These are phyloP conservation scores for Mortierella antarctica DNA, from an alignment of 192 early-diverging fungal species.

Conservation along the genomic window DNA sequence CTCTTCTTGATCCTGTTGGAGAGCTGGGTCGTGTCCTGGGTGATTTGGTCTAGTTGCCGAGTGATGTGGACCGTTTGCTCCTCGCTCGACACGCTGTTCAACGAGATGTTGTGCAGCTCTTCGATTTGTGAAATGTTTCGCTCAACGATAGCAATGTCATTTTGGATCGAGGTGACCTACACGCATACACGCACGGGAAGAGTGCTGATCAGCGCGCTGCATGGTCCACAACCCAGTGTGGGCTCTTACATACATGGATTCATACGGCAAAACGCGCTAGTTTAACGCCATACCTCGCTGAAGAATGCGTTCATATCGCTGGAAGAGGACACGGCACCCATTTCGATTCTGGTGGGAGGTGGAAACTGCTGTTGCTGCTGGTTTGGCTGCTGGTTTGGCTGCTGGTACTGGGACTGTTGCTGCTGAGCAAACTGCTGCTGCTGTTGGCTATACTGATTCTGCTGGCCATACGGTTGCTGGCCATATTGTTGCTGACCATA, in stretches of 20 bases:
- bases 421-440: conserved; percentile 49
- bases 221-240: neutral
- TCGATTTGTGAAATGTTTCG: conserved; percentile 51
- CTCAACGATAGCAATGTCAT: conserved; percentile 35
- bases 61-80: conserved; percentile 25
- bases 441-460: conserved; percentile 24
- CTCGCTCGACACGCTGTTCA: conserved; percentile 48
- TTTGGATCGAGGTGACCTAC: conserved; percentile 42
- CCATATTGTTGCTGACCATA: conserved; percentile 10
- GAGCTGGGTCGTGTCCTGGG: conserved; percentile 44
- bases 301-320: conserved; percentile 36
- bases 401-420: conserved; percentile 26
- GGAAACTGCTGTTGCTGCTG: conserved; percentile 26
- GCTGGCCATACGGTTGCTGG: conserved; percentile 2
- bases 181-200: neutral
- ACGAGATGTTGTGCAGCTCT: conserved; percentile 49
- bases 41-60: conserved; percentile 51
- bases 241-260: neutral
- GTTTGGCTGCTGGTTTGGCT: neutral
- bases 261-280: neutral
- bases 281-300: conserved; percentile 19
- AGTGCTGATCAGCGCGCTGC: neutral
- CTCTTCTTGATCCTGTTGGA: conserved; percentile 58
- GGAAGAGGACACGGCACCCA: conserved; percentile 22
- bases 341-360: conserved; percentile 41